Conservation (phyloP, 495 filamentous ascomycete species). For the Elasticomyces elasticus region DNA sequence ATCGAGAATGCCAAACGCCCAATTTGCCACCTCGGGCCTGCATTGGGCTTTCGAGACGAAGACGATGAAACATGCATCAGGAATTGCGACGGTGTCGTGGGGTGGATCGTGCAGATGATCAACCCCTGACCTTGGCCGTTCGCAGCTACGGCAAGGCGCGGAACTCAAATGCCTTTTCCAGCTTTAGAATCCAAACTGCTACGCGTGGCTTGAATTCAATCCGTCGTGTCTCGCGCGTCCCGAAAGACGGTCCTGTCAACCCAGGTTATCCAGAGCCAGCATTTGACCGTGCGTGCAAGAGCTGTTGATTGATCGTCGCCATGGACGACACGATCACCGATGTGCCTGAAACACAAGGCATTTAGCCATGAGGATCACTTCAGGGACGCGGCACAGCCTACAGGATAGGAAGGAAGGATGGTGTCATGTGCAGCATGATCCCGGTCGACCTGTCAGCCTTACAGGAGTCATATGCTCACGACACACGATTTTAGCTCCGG, state of each 20-base stretch:
- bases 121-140: background rate
- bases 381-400: background rate
- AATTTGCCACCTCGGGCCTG: too few relatives aligned
- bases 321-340: too few relatives aligned
- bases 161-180: background rate
- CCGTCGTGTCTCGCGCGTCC: background rate
- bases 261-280: background rate
- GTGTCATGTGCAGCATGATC: background rate
- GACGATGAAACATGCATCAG: too few relatives aligned
- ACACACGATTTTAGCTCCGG: background rate
- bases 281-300: background rate
- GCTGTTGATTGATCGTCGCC: too few relatives aligned
- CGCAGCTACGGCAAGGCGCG: background rate
- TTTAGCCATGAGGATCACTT: background rate
- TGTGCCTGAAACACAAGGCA: constrained; percentile 2
- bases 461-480: background rate
- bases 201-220: background rate
- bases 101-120: background rate
- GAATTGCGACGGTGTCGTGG: too few relatives aligned
- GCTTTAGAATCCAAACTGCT: background rate
- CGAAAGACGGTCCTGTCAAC: background rate
- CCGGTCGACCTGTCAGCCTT: background rate
- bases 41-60: too few relatives aligned
- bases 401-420: background rate
- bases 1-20: too few relatives aligned